Evolutionary conservation across 2,329 filamentous ascomycete species (phyloP), one percentile per base, ranked within the genome.

Genomic region (Colletotrichum sp.): DNA sequence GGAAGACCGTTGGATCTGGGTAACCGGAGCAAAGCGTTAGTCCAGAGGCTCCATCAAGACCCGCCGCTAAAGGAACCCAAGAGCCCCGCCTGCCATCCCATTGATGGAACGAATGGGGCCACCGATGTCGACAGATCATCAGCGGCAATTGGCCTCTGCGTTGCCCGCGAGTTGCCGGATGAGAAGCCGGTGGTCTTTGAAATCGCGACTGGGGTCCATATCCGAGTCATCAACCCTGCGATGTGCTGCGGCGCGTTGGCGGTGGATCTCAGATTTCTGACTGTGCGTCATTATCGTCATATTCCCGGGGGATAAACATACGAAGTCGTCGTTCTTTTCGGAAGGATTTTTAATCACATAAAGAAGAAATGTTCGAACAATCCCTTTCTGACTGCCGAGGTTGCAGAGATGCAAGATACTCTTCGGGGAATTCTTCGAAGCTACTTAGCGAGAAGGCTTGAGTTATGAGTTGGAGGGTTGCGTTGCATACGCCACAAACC

Each of bases 221-320:
- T 27, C 44, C 30, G 74, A 76, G 74, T 69, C 74, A 69, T 32
- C 25, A 69, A 69, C 74, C 70, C 70, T 74, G 74, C 19, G 59
- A 61, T 34, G 4, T 32, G 44, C 25, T 29, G 49, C 39, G 15
- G 34, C 12, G 5, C 22, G 44, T n/a, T 49, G 7, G 25, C 12
- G 15, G 65, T 65, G 59, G 70, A 32, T 52, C 32, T 19, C n/a
- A 25, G 19, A 36, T 34, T 49, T 6, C 22, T 30, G 25, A 27
- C 64, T 73, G 44, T 36, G 70, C 70, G 44, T 69, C 59, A 69
- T 73, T 69, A 59, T 73, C 57, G 70, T 61, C 59, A 69, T 59
- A 55, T 25, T 11, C 9, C 11, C 6, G 12, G 22, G 34, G 57
- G 9, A 27, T 19, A n/a, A 59, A 64, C 22, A 32, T 52, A 69